Percentiles rank a stretch among this genome's conserved stretches.
Evolutionary conservation across 768 basidiomycete species (phyloP).

Genomic region (Kwoniella heveanensis): DNA sequence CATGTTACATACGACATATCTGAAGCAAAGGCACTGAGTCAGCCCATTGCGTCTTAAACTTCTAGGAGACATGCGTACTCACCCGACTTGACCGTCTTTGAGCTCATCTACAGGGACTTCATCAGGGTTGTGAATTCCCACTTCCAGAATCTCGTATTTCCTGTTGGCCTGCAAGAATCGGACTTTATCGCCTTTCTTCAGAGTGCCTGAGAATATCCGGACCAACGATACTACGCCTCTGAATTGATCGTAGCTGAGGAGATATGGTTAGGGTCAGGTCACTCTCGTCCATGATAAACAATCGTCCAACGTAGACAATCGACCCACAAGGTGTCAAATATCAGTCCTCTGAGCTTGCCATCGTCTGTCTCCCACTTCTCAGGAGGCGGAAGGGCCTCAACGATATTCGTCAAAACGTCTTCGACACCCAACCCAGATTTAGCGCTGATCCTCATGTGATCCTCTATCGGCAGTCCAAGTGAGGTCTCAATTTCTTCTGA

Average conservation of each 20-base stretch:
- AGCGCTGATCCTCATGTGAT: constrained; percentile 81
- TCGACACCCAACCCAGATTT: constrained; percentile 88
- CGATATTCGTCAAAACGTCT: constrained; percentile 73
- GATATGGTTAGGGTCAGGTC: no score
- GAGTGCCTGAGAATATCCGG: constrained; percentile 73
- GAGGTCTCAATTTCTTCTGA: constrained; percentile 77
- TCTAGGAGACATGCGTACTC: no score
- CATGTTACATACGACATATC: constrained; percentile 81
- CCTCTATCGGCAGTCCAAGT: constrained; percentile 73
- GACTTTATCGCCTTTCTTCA: constrained; percentile 93
- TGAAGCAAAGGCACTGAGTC: constrained; percentile 5
- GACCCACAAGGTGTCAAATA: constrained; percentile 88
- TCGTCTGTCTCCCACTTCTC: constrained; percentile 73
- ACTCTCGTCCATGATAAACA: no score
- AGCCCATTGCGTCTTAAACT: no score
- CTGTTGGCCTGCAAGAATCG: constrained; percentile 79
- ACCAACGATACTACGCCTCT: constrained; percentile 93
- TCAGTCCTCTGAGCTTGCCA: constrained; percentile 69
- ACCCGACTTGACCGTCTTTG: constrained; percentile 55
- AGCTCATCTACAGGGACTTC: constrained; percentile 67
- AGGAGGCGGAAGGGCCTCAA: constrained; percentile 83
- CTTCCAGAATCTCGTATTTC: constrained; percentile 82
- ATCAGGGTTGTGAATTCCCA: constrained; percentile 88
- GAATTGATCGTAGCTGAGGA: constrained; percentile 82
- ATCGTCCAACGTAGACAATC: not conserved